Evolutionary conservation across 495 filamentous ascomycete species (phyloP), one percentile per base, ranked within the genome.

Genomic region (Daldinia childiae): DNA sequence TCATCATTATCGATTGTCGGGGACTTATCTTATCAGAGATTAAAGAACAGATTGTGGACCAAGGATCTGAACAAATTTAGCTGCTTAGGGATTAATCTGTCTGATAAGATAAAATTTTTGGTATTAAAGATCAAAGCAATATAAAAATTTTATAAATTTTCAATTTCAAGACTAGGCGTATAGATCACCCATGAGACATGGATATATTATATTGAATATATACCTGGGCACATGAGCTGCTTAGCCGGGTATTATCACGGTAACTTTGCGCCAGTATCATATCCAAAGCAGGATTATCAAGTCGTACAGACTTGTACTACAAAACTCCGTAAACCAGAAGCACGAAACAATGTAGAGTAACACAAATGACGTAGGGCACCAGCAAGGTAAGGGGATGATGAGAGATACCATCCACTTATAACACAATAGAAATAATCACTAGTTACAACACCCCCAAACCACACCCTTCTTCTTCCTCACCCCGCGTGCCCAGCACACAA

Each of bases 401-500:
- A n/a, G n/a, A n/a, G n/a, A n/a, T n/a, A n/a, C n/a, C 29, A 7
- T 8, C 29, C 29, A 30, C 29, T 8, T 30, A 30, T 1, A 30
- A 30, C 29, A 7, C 29, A 30, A 30, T 30, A 30, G 29, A 30
- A 30, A 8, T 30, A 30, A 7, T 8, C 29, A 7, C 29, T 8
- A 30, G 6, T 5, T 29, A 29, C 29, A 30, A 30, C 29, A 30
- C 29, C 32, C 32, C 32, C 32, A 34, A 34, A 34, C 9, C 32
- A 36, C 50, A 12, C 2, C 3, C 34, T 17, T 82, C 82, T 84
- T 82, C 82, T 84, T 84, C 83, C 60, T 82, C 79, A 73, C 77
- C 56, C 76, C 81, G 69, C 66, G 36, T 75, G 81, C 48, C 70
- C 62, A 66, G 77, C 82, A 68, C 76, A 62, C 74, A 79, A 79